Conservation (phyloP, 257 asterid genomes). For the Solanum pennellii region DNA sequence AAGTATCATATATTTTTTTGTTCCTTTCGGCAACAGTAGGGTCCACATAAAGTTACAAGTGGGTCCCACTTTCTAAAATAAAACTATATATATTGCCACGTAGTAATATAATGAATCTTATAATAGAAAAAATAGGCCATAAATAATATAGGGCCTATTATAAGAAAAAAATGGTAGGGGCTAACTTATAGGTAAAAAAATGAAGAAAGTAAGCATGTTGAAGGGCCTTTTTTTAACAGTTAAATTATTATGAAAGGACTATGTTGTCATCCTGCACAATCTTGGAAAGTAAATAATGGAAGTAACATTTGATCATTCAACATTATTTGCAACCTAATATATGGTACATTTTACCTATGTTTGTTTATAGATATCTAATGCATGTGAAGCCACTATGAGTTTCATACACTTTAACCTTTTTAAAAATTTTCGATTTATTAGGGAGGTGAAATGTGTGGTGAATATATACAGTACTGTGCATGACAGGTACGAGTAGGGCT, state of each 20-base stretch:
- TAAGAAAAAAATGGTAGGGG: neutral
- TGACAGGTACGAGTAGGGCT: neutral
- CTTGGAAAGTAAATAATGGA: neutral
- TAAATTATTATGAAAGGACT: neutral
- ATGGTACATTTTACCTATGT: neutral
- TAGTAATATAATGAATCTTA: neutral
- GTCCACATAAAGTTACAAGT: neutral
- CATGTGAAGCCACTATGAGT: neutral
- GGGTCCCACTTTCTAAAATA: neutral
- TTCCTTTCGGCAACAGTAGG: neutral
- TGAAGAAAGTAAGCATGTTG: neutral
- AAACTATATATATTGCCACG: neutral
- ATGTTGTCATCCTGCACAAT: neutral
- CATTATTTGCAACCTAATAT: neutral
- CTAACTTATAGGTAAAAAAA: neutral
- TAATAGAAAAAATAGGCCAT: neutral
- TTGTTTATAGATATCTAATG: neutral
- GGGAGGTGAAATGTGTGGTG: neutral
- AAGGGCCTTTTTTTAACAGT: neutral
- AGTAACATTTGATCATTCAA: neutral
- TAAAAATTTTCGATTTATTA: fast-evolving
- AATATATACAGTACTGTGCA: neutral
- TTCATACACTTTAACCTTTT: neutral
- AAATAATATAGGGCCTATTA: neutral
- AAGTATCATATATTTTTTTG: neutral